Base-by-base conservation (phyloP, 768 basidiomycete genomes). In the Tubosaeta sp. region DNA sequence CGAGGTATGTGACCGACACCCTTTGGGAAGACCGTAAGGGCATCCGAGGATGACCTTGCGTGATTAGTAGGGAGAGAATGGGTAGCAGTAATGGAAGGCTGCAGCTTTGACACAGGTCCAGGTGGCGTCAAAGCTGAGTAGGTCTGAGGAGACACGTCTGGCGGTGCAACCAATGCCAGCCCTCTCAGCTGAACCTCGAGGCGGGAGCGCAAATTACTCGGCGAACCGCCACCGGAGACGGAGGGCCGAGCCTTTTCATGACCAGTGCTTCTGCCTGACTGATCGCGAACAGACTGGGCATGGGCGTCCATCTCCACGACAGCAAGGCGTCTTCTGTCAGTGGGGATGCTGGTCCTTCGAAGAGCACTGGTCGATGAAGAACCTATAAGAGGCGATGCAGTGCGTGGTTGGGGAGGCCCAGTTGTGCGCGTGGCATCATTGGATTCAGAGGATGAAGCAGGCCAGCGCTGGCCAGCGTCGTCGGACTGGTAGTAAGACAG, bases 131-230 rank as follows among this genome's bases (percentile, higher is more conserved):
- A 70, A 48, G 77, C 75, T 25, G 79, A 72, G 59, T 83, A 81
- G 13, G 75, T 68, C 41, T 64, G 71, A 14, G 76, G 75, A 9
- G 81, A 75, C 56, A 81, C 82, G 65, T 87, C 87, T 34, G 86
- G 84, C 44, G 86, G 87, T 47, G 84, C 83, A 53, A 88, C 82
- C 55, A 89, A 73, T 46, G 86, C 82, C 22, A 88, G 73, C 47
- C 80, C 79, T 10, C 45, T 48, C 14, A 49, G 59, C 56, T 68
- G 70, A 32, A 72, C 68, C 48, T 72, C 66, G 47, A 73, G 58
- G 16, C 72, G 70, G 34, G 76, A 68, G 40, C 69, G 71, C 49
- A 74, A 54, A 52, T 57, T 57, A 39, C 63, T 52, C 6, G 67
- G 58, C 36, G 65, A 63, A 51, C 63, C 58, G 59, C 64, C 60